These are phyloP conservation scores for Azolla pinnata DNA, from an alignment of 75 land plant species.

Conservation along the genomic window DNA sequence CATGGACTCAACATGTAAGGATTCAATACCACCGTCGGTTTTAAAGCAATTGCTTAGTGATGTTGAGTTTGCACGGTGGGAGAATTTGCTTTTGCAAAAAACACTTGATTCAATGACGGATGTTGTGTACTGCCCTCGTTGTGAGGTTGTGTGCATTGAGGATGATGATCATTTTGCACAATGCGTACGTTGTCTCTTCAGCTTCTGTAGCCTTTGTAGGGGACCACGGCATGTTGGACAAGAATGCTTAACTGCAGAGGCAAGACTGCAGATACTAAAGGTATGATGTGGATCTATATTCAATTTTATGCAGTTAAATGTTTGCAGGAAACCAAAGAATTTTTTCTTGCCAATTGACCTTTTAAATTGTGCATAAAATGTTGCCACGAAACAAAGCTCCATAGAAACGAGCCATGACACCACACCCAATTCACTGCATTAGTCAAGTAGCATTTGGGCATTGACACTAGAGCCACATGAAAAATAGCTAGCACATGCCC, in stretches of 20 bases:
- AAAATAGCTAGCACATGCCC: too few relatives aligned
- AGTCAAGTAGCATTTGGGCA: too few relatives aligned
- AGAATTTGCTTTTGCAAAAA: slow-evolving; percentile 58
- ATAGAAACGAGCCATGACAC: too few relatives aligned
- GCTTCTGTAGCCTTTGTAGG: slow-evolving; percentile 77
- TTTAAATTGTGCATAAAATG: too few relatives aligned
- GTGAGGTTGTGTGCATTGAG: slow-evolving; percentile 65
- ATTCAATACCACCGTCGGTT: slow-evolving; percentile 50
- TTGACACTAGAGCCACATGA: too few relatives aligned
- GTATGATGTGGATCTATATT: too few relatives aligned
- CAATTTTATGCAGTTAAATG: too few relatives aligned
- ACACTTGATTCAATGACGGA: slow-evolving; percentile 83
- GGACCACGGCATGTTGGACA: slow-evolving; percentile 70
- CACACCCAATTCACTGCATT: too few relatives aligned
- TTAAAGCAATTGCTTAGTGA: slow-evolving; percentile 60
- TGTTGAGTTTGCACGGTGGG: slow-evolving; percentile 85
- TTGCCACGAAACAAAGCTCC: too few relatives aligned
- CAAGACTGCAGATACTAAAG: slow-evolving; percentile 57
- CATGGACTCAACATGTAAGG: slow-evolving; percentile 56
- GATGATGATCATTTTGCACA: slow-evolving; percentile 74
- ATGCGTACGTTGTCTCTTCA: slow-evolving; percentile 65
- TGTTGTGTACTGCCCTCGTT: slow-evolving; percentile 78
- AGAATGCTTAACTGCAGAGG: slow-evolving; percentile 64
- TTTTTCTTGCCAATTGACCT: too few relatives aligned
- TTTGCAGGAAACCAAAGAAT: too few relatives aligned